Evolutionary conservation across 176 grass and related monocot genomes (phyloP).

Genomic region (Phyllostachys edulis): DNA sequence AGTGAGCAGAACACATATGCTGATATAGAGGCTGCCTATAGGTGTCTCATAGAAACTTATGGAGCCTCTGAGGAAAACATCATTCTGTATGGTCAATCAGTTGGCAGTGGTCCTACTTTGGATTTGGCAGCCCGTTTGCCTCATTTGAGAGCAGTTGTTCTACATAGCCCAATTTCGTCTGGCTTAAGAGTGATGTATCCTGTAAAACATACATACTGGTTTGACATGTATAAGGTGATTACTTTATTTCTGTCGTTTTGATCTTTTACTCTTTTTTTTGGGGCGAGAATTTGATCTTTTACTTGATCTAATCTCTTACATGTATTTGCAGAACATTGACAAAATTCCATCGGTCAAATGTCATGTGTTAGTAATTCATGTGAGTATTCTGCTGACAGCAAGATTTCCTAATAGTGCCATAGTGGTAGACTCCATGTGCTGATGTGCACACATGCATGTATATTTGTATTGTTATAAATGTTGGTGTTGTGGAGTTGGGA

Average conservation of each 20-base stretch:
- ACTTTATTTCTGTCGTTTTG: conserved; percentile 14
- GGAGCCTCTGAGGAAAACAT: conserved; percentile 75
- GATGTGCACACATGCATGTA: conserved; percentile 18
- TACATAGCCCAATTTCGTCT: conserved; percentile 99
- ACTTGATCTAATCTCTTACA: conserved; percentile 27
- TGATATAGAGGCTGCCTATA: conserved; percentile 90
- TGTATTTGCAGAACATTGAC: conserved; percentile 89
- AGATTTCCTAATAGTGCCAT: conserved; percentile 1
- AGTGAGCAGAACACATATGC: conserved; percentile 97
- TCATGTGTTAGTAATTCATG: conserved; percentile 96
- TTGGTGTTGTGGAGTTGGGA: neutral
- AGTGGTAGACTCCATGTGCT: conserved; percentile 22
- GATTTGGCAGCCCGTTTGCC: conserved; percentile 80
- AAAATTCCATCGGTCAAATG: conserved; percentile 88
- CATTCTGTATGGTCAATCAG: conserved; percentile 95
- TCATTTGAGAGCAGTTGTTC: conserved; percentile 82
- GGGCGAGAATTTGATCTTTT: neutral
- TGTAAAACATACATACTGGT: conserved; percentile 99
- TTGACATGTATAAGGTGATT: conserved; percentile 97
- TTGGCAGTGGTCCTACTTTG: conserved; percentile 92
- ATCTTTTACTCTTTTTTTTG: neutral
- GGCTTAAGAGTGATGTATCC: conserved; percentile 98
- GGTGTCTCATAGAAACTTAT: conserved; percentile 84
- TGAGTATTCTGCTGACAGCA: conserved; percentile 60
- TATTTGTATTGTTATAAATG: conserved; percentile 13